Evolutionary conservation across 257 asterid species (phyloP), one percentile per base, ranked within the genome.

Genomic region (Fraxinus quadrangulata): DNA sequence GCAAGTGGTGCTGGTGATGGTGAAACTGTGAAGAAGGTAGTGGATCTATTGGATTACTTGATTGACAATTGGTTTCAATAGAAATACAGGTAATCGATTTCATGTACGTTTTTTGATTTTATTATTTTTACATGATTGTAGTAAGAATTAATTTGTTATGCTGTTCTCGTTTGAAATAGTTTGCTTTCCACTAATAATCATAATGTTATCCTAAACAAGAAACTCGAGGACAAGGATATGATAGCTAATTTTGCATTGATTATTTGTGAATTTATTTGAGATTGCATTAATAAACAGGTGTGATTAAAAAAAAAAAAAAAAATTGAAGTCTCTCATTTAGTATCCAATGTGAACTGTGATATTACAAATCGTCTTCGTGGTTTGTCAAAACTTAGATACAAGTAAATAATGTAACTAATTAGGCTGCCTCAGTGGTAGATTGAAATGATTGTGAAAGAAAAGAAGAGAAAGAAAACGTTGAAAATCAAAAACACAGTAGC

Each of bases 41-140:
- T 84, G 68, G 78, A 80, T 67, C 72, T 84, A 66, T 77, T 87
- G 79, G 91, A 87, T 39, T 30, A n/a, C 65, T 78, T 87, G 79
- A 86, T 85, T 74, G 82, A 88, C 49, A 70, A 73, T 81, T 89
- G 93, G 90, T 81, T 75, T 59, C 85, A 85, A 11, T 88, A 83
- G 82, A 79, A 24, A 47, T 16, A 16, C 6, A 47, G 59, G 59
- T 47, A 47, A 47, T n/a, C 6, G 59, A 47, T 47, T 47, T 16
- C 21, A 21, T 16, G 4, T 47, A 6, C 59, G 5, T 16, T n/a
- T 5, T 0, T 4, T 47, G 59, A 4, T 47, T 47, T 47, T 47
- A 16, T 47, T 4, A 26, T 1, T 47, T 47, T 47, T 47, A 47
- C 56, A 47, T 14, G n/a, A 47, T 47, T 17, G 7, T 47, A 4